phyloP scores from a whole-genome alignment of 306 rosid species.

The Trichosanthes truncata region DNA sequence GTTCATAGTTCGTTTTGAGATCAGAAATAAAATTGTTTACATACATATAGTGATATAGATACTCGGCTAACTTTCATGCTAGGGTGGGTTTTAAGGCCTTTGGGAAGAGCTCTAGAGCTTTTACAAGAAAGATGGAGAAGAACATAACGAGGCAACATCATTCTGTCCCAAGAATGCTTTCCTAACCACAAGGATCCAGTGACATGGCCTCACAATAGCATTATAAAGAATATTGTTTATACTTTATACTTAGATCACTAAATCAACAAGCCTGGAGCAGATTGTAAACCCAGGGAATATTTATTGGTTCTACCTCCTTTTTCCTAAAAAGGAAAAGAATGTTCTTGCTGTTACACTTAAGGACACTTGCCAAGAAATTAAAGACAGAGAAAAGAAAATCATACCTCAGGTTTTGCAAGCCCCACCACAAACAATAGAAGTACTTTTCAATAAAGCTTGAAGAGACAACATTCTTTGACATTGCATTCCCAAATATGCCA shows the following conservation, averaged over 20 bases:
- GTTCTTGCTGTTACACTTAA: neutral
- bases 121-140: neutral
- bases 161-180: neutral
- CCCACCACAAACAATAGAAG: constrained; percentile 98
- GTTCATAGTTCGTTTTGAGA: neutral
- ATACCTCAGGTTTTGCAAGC: constrained; percentile 92
- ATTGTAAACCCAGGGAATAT: neutral
- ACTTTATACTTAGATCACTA: neutral
- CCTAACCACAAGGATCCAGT: neutral
- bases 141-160: neutral
- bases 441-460: constrained; percentile 54
- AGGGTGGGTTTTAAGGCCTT: neutral
- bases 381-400: constrained; percentile 4
- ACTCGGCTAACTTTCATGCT: neutral
- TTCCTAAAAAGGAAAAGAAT: neutral
- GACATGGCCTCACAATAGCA: neutral
- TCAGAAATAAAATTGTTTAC: neutral
- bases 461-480: constrained; percentile 52
- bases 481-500: constrained; percentile 63
- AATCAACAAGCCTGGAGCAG: neutral
- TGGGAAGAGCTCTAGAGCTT: neutral
- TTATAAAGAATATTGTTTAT: neutral
- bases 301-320: neutral
- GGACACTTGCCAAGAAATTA: neutral
- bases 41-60: neutral